These are phyloP conservation scores for Salix exigua DNA, from an alignment of 345 rosid genomes.

Conservation along the genomic window DNA sequence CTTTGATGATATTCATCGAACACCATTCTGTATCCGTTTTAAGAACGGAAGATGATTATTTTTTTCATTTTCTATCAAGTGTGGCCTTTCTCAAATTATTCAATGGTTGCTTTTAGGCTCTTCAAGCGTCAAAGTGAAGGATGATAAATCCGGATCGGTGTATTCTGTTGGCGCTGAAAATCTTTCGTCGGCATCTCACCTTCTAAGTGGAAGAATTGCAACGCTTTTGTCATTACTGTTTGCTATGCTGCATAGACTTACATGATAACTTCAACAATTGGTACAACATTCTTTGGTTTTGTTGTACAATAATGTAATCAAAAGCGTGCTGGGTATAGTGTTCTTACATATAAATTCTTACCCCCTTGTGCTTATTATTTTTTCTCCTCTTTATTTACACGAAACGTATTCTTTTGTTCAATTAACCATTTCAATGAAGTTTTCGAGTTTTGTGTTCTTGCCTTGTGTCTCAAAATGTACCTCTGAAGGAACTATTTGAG, in stretches of 20 bases:
- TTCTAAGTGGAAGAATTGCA: constrained; percentile 13
- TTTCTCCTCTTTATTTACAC: neutral
- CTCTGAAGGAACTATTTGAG: too few species aligned
- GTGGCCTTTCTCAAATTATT: neutral
- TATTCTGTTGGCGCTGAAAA: constrained; percentile 51
- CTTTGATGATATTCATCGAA: neutral
- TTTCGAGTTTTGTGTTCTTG: too few species aligned
- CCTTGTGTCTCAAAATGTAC: too few species aligned
- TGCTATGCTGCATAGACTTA: constrained; percentile 33
- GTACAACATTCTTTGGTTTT: constrained; percentile 29
- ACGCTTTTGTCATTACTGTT: constrained; percentile 31
- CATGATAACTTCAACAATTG: constrained; percentile 16
- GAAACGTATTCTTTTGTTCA: neutral
- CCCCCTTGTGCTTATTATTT: neutral
- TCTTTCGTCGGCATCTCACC: constrained; percentile 35
- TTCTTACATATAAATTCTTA: constrained; percentile 1
- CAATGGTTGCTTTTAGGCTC: constrained; percentile 51
- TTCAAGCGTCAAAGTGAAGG: constrained; percentile 65
- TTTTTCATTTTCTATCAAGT: neutral
- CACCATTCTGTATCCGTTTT: neutral
- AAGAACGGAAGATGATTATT: neutral
- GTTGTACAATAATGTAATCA: constrained; percentile 27
- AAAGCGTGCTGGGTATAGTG: constrained; percentile 12
- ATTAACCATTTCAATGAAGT: neutral
- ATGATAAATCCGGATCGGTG: constrained; percentile 36